Evolutionary conservation across 2,329 filamentous ascomycete genomes (phyloP), one percentile per base, ranked within the genome.

Genomic region (Didymellaceae sp.): DNA sequence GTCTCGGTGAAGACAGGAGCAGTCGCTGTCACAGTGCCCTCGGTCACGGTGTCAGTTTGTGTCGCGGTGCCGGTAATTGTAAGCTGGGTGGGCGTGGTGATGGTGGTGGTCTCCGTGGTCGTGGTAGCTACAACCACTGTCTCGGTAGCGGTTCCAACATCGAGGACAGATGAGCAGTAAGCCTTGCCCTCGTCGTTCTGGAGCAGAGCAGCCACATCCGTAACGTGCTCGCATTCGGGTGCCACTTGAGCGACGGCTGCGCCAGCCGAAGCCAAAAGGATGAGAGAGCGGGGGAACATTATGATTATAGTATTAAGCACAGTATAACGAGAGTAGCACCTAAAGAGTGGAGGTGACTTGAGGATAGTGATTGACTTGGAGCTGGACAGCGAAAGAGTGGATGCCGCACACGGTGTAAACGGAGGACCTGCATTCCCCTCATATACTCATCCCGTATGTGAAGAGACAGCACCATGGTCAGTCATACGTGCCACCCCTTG

Each of bases 311-410:
- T 33, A 46, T 46, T 52, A 44, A 43, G 21, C 41, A 37, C 45
- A 25, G 13, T n/a, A 22, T 24, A 42, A 42, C 16, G 38, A 52
- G 43, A 52, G 11, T 7, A 30, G 24, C 43, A 47, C 49, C 43
- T 47, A 52, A 13, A 52, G 32, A 52, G 38, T 47, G 43, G 38
- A 47, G 38, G 49, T 44, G 38, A 38, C 26, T 42, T 46, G 32
- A 46, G 20, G 24, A 40, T 42, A 52, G 43, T n/a, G 38, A 52
- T 43, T 46, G 38, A 52, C 37, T 42, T 47, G 43, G 48, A 52
- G 49, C 28, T 44, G 32, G 43, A 52, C 38, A 52, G 49, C 49
- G 33, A 52, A 52, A 47, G 49, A 52, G 43, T 47, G 49, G 38
- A 47, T 47, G 43, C 49, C 18, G 49, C 43, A 47, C 49, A 39